These are phyloP conservation scores for Neurospora sp. DNA, from an alignment of 495 filamentous ascomycete genomes.

Conservation along the genomic window DNA sequence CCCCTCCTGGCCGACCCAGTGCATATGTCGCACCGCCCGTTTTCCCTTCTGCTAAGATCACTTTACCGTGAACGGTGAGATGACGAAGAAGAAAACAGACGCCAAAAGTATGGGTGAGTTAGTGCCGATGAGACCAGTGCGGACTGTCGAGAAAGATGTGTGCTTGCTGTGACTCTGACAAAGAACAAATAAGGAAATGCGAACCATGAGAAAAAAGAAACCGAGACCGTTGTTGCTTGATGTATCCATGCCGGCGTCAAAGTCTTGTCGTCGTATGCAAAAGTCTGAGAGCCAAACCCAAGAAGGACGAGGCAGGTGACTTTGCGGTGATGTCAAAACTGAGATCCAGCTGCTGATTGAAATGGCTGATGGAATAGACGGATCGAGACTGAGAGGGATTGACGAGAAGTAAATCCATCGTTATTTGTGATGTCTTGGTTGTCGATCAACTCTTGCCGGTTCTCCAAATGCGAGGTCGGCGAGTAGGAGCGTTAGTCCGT, in stretches of 20 bases:
- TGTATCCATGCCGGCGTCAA: neutral
- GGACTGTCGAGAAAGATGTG: neutral
- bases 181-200: neutral
- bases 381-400: neutral
- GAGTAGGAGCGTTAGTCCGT: no score
- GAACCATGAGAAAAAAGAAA: neutral
- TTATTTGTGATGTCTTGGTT: no score
- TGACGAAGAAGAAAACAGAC: neutral
- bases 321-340: neutral
- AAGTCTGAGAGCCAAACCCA: neutral
- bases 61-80: neutral
- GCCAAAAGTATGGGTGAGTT: neutral
- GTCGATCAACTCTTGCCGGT: no score
- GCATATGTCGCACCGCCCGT: neutral
- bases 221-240: neutral
- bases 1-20: neutral
- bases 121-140: neutral
- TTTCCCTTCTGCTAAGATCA: neutral
- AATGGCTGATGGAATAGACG: neutral
- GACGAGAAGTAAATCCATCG: no score
- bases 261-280: neutral
- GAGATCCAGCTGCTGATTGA: neutral
- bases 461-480: no score
- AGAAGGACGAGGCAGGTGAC: neutral
- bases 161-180: neutral